Base-by-base conservation (phyloP, 2,329 filamentous ascomycete species). In the Talaromyces funiculosus region DNA sequence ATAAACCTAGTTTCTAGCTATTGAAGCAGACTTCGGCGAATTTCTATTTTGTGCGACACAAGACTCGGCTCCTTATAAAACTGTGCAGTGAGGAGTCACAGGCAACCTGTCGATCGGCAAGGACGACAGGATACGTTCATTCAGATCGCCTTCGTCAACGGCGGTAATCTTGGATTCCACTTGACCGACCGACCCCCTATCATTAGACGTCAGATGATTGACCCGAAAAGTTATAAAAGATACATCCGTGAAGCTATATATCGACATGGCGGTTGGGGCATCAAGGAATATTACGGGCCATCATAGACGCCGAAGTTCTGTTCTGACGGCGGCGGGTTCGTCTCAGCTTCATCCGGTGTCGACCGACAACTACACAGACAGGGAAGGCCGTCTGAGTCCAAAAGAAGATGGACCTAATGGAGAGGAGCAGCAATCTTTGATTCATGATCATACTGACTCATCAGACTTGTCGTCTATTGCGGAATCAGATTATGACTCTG, bases 401-500 rank as follows among this genome's bases (percentile, higher is more conserved):
- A 66, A 66, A 40, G 71, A 60, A 14, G 56, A 59, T 18, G 63
- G 56, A 59, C 59, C 66, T 42, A 72, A 71, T 59, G 67, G 68
- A 55, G 73, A 76, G 24, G 73, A 75, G 58, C 70, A 70, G 57
- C 72, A 72, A 56, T 67, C 68, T 47, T 66, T 72, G 55, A 68
- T 67, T 14, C 66, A 68, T 24, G 72, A 74, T 53, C 73, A 75
- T 54, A 68, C 71, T 42, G 74, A 76, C 62, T 64, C 67, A 9
- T 78, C 75, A 12, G 75, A 77, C 57, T 63, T 72, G n/a, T 78
- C 76, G 4, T 75, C 75, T 9, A 71, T 74, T 61, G 73, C 75
- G 16, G 77, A 78, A 61, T 71, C 84, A 68, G 80, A 82, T 67
- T 75, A 85, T 65, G 82, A 85, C 58, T 86, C 86, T 29, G 88